Evolutionary conservation across 257 asterid genomes (phyloP), one percentile per base, ranked within the genome.

Genomic region (Buddleja alternifolia): DNA sequence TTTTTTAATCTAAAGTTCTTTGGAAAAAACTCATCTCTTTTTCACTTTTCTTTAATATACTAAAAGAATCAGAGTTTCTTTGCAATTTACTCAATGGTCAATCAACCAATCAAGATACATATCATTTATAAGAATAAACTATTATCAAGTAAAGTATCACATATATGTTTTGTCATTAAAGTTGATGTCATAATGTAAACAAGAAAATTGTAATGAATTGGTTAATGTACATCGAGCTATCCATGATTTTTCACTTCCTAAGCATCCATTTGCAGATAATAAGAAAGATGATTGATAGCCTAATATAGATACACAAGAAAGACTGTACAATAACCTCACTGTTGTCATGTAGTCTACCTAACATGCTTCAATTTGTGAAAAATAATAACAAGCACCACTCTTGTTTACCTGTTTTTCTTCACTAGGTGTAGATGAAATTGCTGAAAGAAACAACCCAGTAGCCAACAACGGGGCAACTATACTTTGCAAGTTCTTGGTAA

Each of bases 351-450:
- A 1, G 29, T 7, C 34, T 12, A 51, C 57, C 21, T 17, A 19
- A 1, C 57, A 20, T 17, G 29, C 57, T 51, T 19, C 10, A 9
- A 16, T 16, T 17, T 6, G 16, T 1, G 10, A 19, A 46, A 51
- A 51, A 51, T 4, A 9, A 20, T 20, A 40, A 4, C 6, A 50
- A 71, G 57, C 69, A 71, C 25, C 29, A 10, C n/a, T n/a, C n/a
- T n/a, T 7, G 39, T 65, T 54, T 66, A 86, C 96, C 89, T 89
- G 90, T 66, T 84, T 78, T 75, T 83, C 88, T 59, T 84, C 91
- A 25, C 51, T 76, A 0, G 92, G 61, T 12, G 65, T 53, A 20
- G 81, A 70, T 54, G 90, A 50, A 67, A 85, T 0, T 15, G 82
- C 46, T 9, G 86, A 80, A 23, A 75, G 10, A 36, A 80, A 15